Evolutionary conservation across 2,329 filamentous ascomycete species (phyloP), one percentile per base, ranked within the genome.

Genomic region (Clonostachys chloroleuca): DNA sequence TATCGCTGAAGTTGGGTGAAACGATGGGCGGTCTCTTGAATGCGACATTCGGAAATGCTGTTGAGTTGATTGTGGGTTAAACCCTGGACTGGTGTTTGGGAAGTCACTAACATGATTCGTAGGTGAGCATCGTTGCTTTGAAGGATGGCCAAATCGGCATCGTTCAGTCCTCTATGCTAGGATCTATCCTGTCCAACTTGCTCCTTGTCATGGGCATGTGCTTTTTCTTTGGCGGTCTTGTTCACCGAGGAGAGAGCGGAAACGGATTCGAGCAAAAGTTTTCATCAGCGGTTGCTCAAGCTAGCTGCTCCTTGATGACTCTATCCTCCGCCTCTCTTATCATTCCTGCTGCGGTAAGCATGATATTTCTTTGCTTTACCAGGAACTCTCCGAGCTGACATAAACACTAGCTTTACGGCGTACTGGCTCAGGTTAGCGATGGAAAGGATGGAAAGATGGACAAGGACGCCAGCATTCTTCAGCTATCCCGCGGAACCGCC

Each of bases 121-220:
- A 92, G 88, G 89, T 95, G 62, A 95, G 89, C 64, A 92, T 97
- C 56, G 87, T 97, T 53, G 94, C 94, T 16, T 78, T 99, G 42
- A 82, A 76, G 54, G 83, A 94, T 57, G 83, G 84, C 52, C 87
- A 97, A 69, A 95, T 96, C 61, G 85, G 92, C 58, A 92, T 97
- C 54, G 92, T 97, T n/a, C 94, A 97, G 70, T 87, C 92, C 17
- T 95, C 90, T 53, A 97, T 97, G 92, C 83, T 97, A 34, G 92
- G 94, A 43, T 95, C 89, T 60, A 95, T 97, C 57, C 76, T 97
- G 37, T 96, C 92, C 54, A 97, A 97, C 67, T 85, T 96, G 54
- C 78, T 97, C 8, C 81, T 97, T 18, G 92, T 91, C 42, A 78
- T 91, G 62, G 86, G 87, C 57, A 89, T 88, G 76, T 90, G 86